Base-by-base conservation (phyloP, 306 rosid species). In the Cicer judaicum region DNA sequence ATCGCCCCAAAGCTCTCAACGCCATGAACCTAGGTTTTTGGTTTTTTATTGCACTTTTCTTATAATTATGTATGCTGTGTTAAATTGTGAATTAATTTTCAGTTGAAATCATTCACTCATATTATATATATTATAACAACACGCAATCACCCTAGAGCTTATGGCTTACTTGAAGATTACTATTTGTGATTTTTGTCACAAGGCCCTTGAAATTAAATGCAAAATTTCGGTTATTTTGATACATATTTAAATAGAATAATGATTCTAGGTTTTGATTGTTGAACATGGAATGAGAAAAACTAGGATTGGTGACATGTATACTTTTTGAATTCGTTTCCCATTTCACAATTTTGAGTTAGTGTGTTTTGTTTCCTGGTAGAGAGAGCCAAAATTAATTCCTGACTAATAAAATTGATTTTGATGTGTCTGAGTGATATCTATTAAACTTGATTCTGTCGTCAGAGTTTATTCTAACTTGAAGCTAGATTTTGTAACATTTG, bases 1-100 rank as follows among this genome's bases (percentile, higher is more conserved):
- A 90, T 88, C 99, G 99, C 49, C 84, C 99, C 86, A 89, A 87
- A 92, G 99, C 99, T 79, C 98, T 95, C 83, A 95, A 92, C 82
- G 99, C 98, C 72, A 92, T 95, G 99, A 87, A 84, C 66, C 39
- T 95, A 77, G 99, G 98, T 92, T 78, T 36, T 50, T 5, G 21
- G 14, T 75, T 75, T 29, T 60, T 64, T 19, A 6, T 64, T 21
- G 24, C 18, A 59, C 42, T 63, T 0, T 53, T 44, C 54, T 49
- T 60, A 7, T 56, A 68, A 44, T n/a, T 18, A 4, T 66, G 38
- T 40, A 15, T 74, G 34, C 34, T 12, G 6, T 71, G 10, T 68
- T 69, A 43, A 53, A 50, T 21, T 49, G 15, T 54, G 14, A 78
- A 46, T 62, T 73, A 24, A 24, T 59, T 55, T 47, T 68, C 41